Conservation (phyloP, 345 rosid genomes). For the Dovyalis caffra region DNA sequence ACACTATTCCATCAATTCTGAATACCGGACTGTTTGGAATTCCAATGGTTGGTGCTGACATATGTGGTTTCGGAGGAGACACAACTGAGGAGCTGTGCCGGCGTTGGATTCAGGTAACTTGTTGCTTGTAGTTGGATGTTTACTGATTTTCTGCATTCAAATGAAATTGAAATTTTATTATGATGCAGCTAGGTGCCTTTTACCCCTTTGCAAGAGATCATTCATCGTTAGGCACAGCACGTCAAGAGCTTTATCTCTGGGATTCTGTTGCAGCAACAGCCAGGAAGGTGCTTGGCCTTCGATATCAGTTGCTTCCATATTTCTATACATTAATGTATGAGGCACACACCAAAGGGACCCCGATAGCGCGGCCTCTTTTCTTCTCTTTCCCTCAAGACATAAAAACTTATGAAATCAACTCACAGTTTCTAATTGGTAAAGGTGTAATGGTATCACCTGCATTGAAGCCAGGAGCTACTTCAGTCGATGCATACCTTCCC, state of each 20-base stretch:
- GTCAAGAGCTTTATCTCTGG: slow-evolving; percentile 78
- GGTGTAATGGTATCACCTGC: slow-evolving; percentile 67
- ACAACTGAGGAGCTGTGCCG: slow-evolving; percentile 71
- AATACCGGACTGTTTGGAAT: slow-evolving; percentile 73
- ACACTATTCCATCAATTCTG: slow-evolving; percentile 55
- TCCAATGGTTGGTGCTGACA: slow-evolving; percentile 87
- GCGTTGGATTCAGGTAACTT: slow-evolving; percentile 70
- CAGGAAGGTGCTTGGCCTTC: slow-evolving; percentile 61
- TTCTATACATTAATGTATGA: slow-evolving; percentile 66
- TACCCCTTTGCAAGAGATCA: slow-evolving; percentile 87
- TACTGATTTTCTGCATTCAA: not conserved
- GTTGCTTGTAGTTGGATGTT: not conserved
- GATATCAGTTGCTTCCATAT: slow-evolving; percentile 64
- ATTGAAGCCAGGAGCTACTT: slow-evolving; percentile 29
- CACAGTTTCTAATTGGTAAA: slow-evolving; percentile 60
- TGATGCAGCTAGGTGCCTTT: slow-evolving; percentile 67
- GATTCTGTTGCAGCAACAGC: slow-evolving; percentile 70
- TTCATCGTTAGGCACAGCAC: slow-evolving; percentile 22
- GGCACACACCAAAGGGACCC: slow-evolving; percentile 56
- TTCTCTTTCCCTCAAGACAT: slow-evolving; percentile 64
- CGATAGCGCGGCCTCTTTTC: slow-evolving; percentile 76
- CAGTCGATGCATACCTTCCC: slow-evolving; percentile 61
- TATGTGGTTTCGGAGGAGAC: slow-evolving; percentile 55
- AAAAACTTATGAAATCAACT: slow-evolving; percentile 43
- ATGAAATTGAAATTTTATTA: not conserved